Evolutionary conservation across 1,284 basidiomycete genomes (phyloP), one percentile per base, ranked within the genome.

Genomic region (Rhodotorula sp.): DNA sequence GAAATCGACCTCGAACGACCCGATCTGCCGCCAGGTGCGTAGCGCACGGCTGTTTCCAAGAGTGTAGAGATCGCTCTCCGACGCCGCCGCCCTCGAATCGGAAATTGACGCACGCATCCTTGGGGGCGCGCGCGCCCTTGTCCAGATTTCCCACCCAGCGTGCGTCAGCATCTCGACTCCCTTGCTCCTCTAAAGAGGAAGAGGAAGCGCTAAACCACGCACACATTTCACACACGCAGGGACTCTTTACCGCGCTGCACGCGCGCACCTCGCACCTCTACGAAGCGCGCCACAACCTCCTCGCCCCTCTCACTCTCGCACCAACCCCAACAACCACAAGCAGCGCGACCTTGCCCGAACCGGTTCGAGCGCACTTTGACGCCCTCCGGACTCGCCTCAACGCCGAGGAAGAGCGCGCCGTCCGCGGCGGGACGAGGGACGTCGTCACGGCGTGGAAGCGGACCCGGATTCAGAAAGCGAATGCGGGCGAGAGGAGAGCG

Each of bases 181-280:
- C 18, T 19, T 2, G 0, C 48, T 49, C 18, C 18, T 49, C 3
- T 50, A 23, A 23, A 23, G 7, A 50, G 38, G 38, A 6, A 50
- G 38, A 43, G 34, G 38, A 50, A 50, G n/a, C n/a, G n/a, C n/a
- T n/a, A n/a, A n/a, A n/a, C n/a, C n/a, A n/a, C n/a, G n/a, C n/a
- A n/a, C n/a, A n/a, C n/a, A n/a, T n/a, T n/a, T n/a, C n/a, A n/a
- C n/a, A n/a, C n/a, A n/a, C n/a, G n/a, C n/a, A 75, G 74, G 60
- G 67, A 16, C 60, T 75, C n/a, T 57, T 75, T 23, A n/a, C 55
- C 19, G 64, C 72, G 5, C 16, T 74, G 31, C 68, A 71, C 48
- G 16, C 59, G 1, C 66, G 69, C 63, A 45, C 71, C 12, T 48
- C 66, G n/a, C 5, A 31, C 21, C 61, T 59, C 56, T 49, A 71